Base-by-base conservation (phyloP, 2,329 filamentous ascomycete genomes). In the Tolypocladium sp. region DNA sequence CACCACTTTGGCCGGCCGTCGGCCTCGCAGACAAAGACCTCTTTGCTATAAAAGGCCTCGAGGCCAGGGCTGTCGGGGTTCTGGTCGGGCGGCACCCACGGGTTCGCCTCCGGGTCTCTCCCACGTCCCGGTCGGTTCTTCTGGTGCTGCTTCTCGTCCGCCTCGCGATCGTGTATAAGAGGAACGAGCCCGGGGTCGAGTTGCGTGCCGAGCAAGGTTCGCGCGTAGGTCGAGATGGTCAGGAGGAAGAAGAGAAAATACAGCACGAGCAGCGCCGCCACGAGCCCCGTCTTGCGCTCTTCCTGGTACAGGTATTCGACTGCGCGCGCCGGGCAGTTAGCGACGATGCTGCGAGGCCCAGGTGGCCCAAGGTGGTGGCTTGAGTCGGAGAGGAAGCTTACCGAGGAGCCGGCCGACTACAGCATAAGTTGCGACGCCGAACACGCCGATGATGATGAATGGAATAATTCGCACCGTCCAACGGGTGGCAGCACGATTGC, bases 1-100 rank as follows among this genome's bases (percentile, higher is more conserved):
- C 93, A 99, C 86, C 91, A 97, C 38, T 85, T 83, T 0, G 93
- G 93, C n/a, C 87, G 80, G 0, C 94, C 94, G 66, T 94, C 89
- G 15, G 80, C 77, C 67, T 95, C 88, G 73, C 91, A 97, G 2
- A 91, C 81, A 70, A 95, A 97, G 2, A 90, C 83, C 65, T 96
- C 87, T 69, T 88, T 90, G 63, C 82, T 87, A 69, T 94, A 95
- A 69, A 95, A 96, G 4, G 78, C 74, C 65, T 92, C 88, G 56
- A 92, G 77, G 0, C 88, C 87, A 13, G 85, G 83, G 57, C 83
- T 84, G 63, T 90, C 83, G n/a, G 82, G 79, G 59, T 79, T 73
- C 38, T 67, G 65, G 57, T 83, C 79, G 3, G 77, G 77, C 6
- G 71, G 69, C 4, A 64, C 57, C 71, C 71, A 74, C 25, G 68